phyloP scores from a whole-genome alignment of 2,329 filamentous ascomycete genomes.

The Aspergillus udagawae region DNA sequence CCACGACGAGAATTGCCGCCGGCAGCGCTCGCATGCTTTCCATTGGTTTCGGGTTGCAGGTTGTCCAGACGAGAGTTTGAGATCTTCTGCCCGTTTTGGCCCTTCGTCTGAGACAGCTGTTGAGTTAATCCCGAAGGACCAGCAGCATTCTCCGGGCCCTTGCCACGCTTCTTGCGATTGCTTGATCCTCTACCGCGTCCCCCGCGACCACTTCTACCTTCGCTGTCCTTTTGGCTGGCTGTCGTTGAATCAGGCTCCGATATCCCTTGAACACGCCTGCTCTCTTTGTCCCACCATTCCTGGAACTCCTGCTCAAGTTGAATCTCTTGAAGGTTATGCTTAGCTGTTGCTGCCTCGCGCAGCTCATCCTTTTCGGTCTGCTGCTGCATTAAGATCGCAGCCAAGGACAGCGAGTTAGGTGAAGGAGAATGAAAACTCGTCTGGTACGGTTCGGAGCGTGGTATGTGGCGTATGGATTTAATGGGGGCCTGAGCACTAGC shows the following conservation, averaged over 20 bases:
- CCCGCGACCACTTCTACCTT: slow-evolving; percentile 13
- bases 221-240: slow-evolving; percentile 7
- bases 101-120: slow-evolving; percentile 7
- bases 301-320: slow-evolving; percentile 97
- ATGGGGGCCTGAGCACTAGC: slow-evolving; percentile 28
- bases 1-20: slow-evolving; percentile 20
- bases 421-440: slow-evolving; percentile 48
- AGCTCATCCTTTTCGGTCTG: slow-evolving; percentile 77
- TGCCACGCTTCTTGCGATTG: slow-evolving; percentile 13
- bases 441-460: slow-evolving; percentile 26
- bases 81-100: slow-evolving; percentile 6
- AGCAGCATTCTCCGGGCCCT: slow-evolving; percentile 2
- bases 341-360: slow-evolving; percentile 72
- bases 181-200: slow-evolving; percentile 10
- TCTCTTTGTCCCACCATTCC: slow-evolving; percentile 50
- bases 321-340: slow-evolving; percentile 87
- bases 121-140: slow-evolving; percentile 6
- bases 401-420: slow-evolving; percentile 68
- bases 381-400: slow-evolving; percentile 85
- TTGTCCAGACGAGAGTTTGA: slow-evolving; percentile 10
- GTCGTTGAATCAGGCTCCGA: slow-evolving; percentile 19
- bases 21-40: slow-evolving; percentile 9
- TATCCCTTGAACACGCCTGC: slow-evolving; percentile 33
- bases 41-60: slow-evolving; percentile 6
- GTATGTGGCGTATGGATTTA: slow-evolving; percentile 50